phyloP scores from a whole-genome alignment of 345 rosid species.

The Eucalyptus curtisii region DNA sequence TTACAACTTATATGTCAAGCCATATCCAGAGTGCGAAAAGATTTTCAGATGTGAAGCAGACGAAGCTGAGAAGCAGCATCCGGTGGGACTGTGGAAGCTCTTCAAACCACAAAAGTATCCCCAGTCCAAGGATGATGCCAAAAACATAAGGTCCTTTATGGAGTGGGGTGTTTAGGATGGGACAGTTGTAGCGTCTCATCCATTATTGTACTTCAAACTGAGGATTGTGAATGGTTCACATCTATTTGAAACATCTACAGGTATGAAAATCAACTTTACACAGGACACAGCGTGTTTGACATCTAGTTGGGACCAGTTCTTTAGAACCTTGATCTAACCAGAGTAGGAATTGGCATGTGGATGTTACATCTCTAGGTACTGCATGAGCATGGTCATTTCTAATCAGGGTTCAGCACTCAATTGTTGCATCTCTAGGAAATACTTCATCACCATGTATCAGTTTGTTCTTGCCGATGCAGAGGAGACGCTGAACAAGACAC shows the following conservation, averaged over 20 bases:
- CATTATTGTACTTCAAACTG: background rate
- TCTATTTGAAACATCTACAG: background rate
- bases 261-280: background rate
- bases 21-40: conserved; percentile 78
- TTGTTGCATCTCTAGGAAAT: background rate
- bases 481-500: background rate
- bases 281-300: background rate
- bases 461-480: background rate
- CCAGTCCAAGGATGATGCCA: conserved; percentile 38
- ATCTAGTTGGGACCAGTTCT: background rate
- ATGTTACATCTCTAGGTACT: background rate
- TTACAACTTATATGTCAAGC: conserved; percentile 73
- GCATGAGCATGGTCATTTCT: background rate
- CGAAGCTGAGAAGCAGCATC: conserved; percentile 22
- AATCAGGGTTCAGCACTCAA: background rate
- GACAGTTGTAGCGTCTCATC: background rate
- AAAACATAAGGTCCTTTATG: conserved; percentile 49
- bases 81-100: conserved; percentile 62
- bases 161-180: conserved; percentile 26
- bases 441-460: background rate
- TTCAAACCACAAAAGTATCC: conserved; percentile 36
- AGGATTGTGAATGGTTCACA: background rate
- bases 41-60: conserved; percentile 43
- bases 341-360: background rate
- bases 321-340: background rate